Evolutionary conservation across 1,139 yeast species (phyloP), one percentile per base, ranked within the genome.

Genomic region (Entelexis sorbosivorans): DNA sequence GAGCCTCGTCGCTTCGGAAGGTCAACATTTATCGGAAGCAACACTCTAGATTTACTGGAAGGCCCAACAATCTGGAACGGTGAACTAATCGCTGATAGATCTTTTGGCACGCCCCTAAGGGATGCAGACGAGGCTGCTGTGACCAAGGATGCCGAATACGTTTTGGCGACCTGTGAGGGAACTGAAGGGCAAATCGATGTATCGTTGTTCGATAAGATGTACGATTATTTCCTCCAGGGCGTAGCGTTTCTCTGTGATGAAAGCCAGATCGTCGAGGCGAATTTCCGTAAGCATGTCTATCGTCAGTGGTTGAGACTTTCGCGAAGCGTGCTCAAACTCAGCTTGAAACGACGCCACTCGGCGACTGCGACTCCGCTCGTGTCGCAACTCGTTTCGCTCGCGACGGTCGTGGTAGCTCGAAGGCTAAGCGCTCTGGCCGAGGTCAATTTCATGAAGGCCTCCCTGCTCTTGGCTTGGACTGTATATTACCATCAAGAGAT

Each of bases 21-120:
- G 4, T 5, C 42, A 5, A 54, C 58, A 1, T 54, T 55, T 28
- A 13, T 50, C 10, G 58, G 58, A 2, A 44, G 52, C 31, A 53
- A 51, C 22, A n/a, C 35, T 17, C 29, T 52, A 28, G 48, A 44
- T 3, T 9, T 55, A 19, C 29, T 55, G 1, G 26, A 36, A 2
- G 28, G 22, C 2, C 50, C 48, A 2, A 24, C 36, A 1, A 3
- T 38, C 2, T 52, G 52, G 52, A 35, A 47, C 17, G 48, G 51
- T 17, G 42, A 33, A 19, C 7, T 31, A 2, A 13, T 17, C 2
- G 17, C 40, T 3, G n/a, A 7, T 13, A 42, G n/a, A 14, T 1
- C 29, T 2, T 52, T 54, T 33, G 53, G 51, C 5, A 39, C 49
- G 5, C 48, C 52, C 14, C 11, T 54, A 6, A 14, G 17, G 5